Base-by-base conservation (phyloP, 345 rosid species). In the Eucalyptus rudis region DNA sequence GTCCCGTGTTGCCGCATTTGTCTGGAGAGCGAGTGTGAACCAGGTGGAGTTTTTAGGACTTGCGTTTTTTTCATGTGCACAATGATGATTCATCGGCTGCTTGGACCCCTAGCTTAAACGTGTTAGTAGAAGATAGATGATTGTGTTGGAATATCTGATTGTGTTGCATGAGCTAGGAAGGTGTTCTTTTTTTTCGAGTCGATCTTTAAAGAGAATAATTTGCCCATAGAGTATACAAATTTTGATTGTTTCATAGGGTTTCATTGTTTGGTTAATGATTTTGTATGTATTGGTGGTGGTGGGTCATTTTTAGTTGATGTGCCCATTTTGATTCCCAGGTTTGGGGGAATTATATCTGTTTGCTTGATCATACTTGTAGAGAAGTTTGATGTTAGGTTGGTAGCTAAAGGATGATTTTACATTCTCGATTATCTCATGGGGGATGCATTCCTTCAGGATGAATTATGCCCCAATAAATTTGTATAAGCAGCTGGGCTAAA, bases 1-100 rank as follows among this genome's bases (percentile, higher is more conserved):
- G 86, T 94, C 91, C 96, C 98, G 89, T 92, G 95, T 87, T 97
- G 99, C 87, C 98, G 99, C 68, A 96, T 97, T 89, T 97, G 99
- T 91, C 96, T 97, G 29, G 99, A 97, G 93, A 91, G 94, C 91
- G 99, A 97, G 87, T 91, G 96, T 66, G 96, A 97, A 89, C 90
- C 92, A 88, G 98, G 98, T 94, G 68, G 76, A 24, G 16, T 27
- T 50, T 47, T 17, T 62, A 29, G 9, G n/a, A 27, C 59, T 17
- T 1, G 51, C 15, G 4, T 36, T 3, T 76, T 71, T 36, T 76
- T 76, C 27, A 11, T 76, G 43, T 36, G 8, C 14, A 76, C 20
- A 76, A 5, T 76, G 83, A 76, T 76, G 83, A 40, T 36, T 40
- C 47, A n/a, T 76, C 83, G 3, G 45, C 12, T 2, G 83, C 83